These are phyloP conservation scores for Balamuthia mandrillaris DNA, from an alignment of 208 protist genomes.

Conservation along the genomic window DNA sequence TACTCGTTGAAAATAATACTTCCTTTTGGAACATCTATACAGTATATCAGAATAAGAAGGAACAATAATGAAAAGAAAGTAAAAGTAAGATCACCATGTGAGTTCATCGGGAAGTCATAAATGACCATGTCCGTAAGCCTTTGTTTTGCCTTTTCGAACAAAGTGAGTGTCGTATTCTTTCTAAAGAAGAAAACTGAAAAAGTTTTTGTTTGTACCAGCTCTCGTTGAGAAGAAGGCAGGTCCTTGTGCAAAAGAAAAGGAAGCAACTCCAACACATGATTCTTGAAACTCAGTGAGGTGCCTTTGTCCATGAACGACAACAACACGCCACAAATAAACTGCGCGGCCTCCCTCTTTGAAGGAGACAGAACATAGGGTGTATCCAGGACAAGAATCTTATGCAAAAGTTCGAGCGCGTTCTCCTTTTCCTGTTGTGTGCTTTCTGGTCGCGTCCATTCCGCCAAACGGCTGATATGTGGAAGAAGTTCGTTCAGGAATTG, in stretches of 20 bases:
- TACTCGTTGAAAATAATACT: slow-evolving; percentile 53
- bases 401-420: slow-evolving; percentile 17
- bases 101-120: slow-evolving; percentile 57
- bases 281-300: neutral
- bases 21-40: slow-evolving; percentile 23
- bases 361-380: neutral
- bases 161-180: too few species aligned
- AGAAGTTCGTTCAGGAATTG: neutral
- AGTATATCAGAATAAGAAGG: neutral
- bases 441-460: slow-evolving; percentile 17
- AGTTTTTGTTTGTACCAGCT: neutral
- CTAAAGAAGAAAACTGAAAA: neutral
- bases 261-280: slow-evolving; percentile 32
- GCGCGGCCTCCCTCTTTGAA: too few species aligned
- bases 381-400: slow-evolving; percentile 27
- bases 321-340: slow-evolving; percentile 12
- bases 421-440: slow-evolving; percentile 24
- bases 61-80: slow-evolving; percentile 14
- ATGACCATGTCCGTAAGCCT: slow-evolving; percentile 53
- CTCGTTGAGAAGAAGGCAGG: neutral
- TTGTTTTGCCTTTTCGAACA: neutral
- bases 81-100: slow-evolving; percentile 55
- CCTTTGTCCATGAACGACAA: slow-evolving; percentile 14
- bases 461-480: slow-evolving; percentile 19
- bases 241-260: slow-evolving; percentile 14